Base-by-base conservation (phyloP, 1,284 basidiomycete species). In the Neolentinus lepideus region DNA sequence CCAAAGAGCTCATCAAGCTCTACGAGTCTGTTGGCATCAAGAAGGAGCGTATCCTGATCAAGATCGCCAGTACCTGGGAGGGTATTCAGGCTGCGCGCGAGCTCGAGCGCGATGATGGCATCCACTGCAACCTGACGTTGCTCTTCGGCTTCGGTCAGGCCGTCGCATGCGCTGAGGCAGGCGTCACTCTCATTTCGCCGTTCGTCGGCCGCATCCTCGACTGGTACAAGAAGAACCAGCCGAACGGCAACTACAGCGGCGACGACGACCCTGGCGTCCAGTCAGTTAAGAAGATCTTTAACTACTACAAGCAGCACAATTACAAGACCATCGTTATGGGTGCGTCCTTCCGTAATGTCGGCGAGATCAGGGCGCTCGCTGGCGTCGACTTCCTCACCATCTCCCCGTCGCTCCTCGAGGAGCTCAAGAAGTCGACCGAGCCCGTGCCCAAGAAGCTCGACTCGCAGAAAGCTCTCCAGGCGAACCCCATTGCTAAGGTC, bases 311-410 rank as follows among this genome's bases (percentile, higher is more conserved):
- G 82, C 94, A 97, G 74, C 84, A 99, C 77, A 83, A 84, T 61
- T 98, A 98, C 85, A 94, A 95, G 69, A 99, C 96, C 64, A 98
- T 98, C 72, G 95, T 99, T 72, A 99, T 99, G 96, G 96, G 96
- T 71, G 96, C 96, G 60, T 97, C 94, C 55, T 99, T 99, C 94
- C 90, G 94, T 70, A 96, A 96, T 79, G 87, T 92, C 57, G 91
- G 92, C 66, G 96, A 98, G 79, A 98, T 99, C 77, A 91, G 88
- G 71, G 84, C 92, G 21, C 84, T 99, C 56, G 94, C 95, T 59
- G 96, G 96, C 66, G 91, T 95, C 63, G 96, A 98, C 77, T 97
- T 91, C 85, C 79, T 98, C 62, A 98, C 96, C 67, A 98, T 98
- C 69, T 79, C 95, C 14, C 96, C 96, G 60, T 69, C 83, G 57